A percentile compares a stretch with the other conserved stretches of the same genome.
These are phyloP conservation scores for Bathelium albidoporum DNA, from an alignment of 495 filamentous ascomycete genomes.

Conservation along the genomic window DNA sequence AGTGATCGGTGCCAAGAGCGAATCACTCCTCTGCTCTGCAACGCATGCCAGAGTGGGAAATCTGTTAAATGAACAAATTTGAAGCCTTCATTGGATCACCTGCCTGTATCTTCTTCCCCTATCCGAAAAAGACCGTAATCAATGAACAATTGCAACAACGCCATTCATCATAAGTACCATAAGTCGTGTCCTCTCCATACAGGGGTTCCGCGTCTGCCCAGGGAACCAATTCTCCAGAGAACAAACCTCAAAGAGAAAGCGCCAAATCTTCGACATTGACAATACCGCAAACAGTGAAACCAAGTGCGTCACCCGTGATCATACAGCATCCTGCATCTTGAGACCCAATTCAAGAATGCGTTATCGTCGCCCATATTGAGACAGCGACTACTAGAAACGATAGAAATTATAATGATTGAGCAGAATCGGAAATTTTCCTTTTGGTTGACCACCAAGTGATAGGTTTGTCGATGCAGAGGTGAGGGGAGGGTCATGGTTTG, in stretches of 20 bases:
- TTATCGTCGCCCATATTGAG: not conserved
- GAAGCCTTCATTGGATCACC: not conserved
- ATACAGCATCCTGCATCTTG: not conserved
- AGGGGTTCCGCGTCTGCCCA: not conserved
- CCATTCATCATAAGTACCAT: not conserved
- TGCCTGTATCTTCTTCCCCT: not conserved
- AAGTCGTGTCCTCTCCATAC: not conserved
- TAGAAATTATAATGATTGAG: too few relatives aligned
- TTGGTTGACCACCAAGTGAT: too few relatives aligned
- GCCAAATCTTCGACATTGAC: not conserved
- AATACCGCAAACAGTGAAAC: not conserved
- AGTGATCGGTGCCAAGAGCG: not conserved
- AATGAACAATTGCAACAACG: not conserved
- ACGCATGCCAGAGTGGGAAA: too few relatives aligned
- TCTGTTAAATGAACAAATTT: not conserved
- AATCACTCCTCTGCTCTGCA: too few relatives aligned
- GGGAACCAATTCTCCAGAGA: not conserved
- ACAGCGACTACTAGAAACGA: not conserved
- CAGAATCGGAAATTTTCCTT: too few relatives aligned
- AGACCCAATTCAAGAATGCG: not conserved
- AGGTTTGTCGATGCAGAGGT: too few relatives aligned
- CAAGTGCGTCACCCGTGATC: not conserved
- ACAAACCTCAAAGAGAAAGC: not conserved
- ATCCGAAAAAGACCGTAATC: not conserved
- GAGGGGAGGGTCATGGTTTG: too few relatives aligned